These are phyloP conservation scores for Candida methanosorbosa DNA, from an alignment of 805 yeast species.

Conservation along the genomic window DNA sequence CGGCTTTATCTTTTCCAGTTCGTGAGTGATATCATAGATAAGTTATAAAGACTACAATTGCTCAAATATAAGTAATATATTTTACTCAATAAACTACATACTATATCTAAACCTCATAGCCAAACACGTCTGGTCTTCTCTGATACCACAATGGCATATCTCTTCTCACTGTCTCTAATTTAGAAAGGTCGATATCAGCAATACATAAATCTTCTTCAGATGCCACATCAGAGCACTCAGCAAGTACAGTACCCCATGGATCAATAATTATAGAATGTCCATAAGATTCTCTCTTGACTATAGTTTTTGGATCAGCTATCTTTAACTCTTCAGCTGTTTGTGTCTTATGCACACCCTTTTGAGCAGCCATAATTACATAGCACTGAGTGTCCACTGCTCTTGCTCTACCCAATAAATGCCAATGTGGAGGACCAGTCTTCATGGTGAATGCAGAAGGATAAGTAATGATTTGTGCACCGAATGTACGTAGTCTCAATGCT, in stretches of 20 bases:
- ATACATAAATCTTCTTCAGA: constrained; percentile 33
- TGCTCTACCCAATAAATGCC: constrained; percentile 72
- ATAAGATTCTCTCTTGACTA: constrained; percentile 56
- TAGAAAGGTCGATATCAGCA: constrained; percentile 58
- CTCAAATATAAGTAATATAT: too few relatives aligned
- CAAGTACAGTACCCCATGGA: constrained; percentile 82
- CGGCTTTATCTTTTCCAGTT: too few relatives aligned
- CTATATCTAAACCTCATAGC: constrained; percentile 28
- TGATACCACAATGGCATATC: constrained; percentile 78
- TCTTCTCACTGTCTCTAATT: constrained; percentile 40
- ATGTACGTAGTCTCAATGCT: constrained; percentile 49
- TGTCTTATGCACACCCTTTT: constrained; percentile 67
- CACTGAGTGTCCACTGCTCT: constrained; percentile 87
- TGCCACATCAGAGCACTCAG: constrained; percentile 41
- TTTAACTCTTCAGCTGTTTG: constrained; percentile 28
- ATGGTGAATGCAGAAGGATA: constrained; percentile 92
- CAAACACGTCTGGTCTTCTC: constrained; percentile 54
- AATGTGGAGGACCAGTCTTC: constrained; percentile 86
- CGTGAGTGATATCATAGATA: too few relatives aligned
- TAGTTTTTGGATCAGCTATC: constrained; percentile 17
- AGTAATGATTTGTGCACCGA: constrained; percentile 71
- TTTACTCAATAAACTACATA: too few relatives aligned
- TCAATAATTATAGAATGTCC: constrained; percentile 85
- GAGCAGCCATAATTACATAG: constrained; percentile 85
- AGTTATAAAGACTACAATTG: too few relatives aligned